phyloP scores from a whole-genome alignment of 2,329 filamentous ascomycete species.

The Fusarium citri region DNA sequence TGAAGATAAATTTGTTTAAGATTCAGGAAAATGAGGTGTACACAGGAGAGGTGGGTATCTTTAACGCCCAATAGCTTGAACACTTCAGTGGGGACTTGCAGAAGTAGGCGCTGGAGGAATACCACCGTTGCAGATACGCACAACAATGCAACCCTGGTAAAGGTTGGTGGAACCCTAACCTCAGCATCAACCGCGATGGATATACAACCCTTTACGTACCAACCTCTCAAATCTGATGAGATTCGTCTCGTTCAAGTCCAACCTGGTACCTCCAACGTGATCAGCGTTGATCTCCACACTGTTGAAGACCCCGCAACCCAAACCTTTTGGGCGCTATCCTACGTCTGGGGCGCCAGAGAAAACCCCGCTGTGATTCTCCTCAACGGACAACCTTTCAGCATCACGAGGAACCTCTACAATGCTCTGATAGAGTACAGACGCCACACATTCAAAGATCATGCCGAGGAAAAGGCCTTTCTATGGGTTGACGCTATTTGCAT shows the following conservation, averaged over 20 bases:
- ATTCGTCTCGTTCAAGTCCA: background rate
- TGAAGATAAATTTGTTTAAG: too few relatives aligned
- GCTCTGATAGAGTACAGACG: slow-evolving; percentile 6
- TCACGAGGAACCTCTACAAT: slow-evolving; percentile 12
- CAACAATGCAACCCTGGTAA: too few relatives aligned
- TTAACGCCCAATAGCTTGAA: too few relatives aligned
- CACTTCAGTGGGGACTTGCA: too few relatives aligned
- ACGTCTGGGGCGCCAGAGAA: slow-evolving; percentile 19
- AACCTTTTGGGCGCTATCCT: slow-evolving; percentile 22
- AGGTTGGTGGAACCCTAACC: too few relatives aligned
- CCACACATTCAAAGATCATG: fast-evolving
- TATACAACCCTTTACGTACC: background rate
- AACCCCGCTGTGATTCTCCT: background rate
- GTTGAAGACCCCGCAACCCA: background rate
- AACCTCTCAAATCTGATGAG: fast-evolving
- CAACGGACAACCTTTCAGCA: background rate
- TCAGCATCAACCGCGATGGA: background rate
- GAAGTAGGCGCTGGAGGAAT: too few relatives aligned
- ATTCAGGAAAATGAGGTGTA: too few relatives aligned
- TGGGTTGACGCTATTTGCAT: slow-evolving; percentile 30
- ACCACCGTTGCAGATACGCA: too few relatives aligned
- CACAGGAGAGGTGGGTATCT: too few relatives aligned
- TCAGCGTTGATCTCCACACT: background rate
- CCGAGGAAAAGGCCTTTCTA: fast-evolving
- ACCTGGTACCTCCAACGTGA: fast-evolving